Percentiles rank a stretch among this genome's conserved stretches.
These are phyloP conservation scores for Fagopyrum esculentum DNA, from an alignment of 148 eudicot genomes.

Conservation along the genomic window DNA sequence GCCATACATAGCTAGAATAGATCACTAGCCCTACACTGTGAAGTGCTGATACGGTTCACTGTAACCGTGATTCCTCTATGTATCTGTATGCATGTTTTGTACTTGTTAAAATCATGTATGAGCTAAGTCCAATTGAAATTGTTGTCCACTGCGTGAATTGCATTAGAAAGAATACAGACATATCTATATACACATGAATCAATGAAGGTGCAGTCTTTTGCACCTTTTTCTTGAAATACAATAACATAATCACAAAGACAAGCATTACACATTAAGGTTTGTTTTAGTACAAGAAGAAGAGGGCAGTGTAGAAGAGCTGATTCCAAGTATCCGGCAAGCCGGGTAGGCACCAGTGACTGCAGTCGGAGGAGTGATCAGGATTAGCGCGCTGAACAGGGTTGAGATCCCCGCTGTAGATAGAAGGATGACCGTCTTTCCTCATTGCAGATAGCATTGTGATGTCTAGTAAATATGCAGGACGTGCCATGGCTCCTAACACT, in stretches of 20 bases:
- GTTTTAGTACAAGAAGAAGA: constrained; percentile 31
- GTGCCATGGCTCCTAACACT: constrained; percentile 51
- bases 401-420: constrained; percentile 71
- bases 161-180: background rate
- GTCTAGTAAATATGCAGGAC: constrained; percentile 62
- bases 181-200: background rate
- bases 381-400: constrained; percentile 65
- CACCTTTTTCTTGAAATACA: constrained; percentile 1
- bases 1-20: constrained; percentile 16
- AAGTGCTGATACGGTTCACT: background rate
- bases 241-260: background rate
- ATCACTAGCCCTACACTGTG: background rate
- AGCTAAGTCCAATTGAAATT: background rate
- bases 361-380: constrained; percentile 69
- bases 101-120: background rate
- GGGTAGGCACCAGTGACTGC: constrained; percentile 96
- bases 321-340: constrained; percentile 99
- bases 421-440: constrained; percentile 96
- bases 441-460: constrained; percentile 70
- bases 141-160: background rate
- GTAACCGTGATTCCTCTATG: background rate
- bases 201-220: constrained; percentile 6
- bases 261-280: background rate
- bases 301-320: constrained; percentile 64
- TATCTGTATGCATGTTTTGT: background rate